Evolutionary conservation across 345 rosid species (phyloP).

Genomic region (Camelina neglecta): DNA sequence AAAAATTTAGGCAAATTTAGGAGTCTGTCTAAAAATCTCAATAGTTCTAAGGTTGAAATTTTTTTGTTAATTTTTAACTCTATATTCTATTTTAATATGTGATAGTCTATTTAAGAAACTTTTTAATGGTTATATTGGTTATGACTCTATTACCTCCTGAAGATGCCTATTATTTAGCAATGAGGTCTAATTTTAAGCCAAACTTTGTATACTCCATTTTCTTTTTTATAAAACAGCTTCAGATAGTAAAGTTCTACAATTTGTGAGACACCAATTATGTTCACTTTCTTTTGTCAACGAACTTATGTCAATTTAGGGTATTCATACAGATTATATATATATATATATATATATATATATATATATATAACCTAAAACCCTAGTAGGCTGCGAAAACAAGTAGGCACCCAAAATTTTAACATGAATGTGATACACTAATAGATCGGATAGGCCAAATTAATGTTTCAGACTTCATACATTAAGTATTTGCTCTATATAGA

Average conservation of each 20-base stretch:
- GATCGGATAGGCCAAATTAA: background rate
- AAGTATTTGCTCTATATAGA: background rate
- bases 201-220: background rate
- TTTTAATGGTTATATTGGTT: conserved; percentile 11
- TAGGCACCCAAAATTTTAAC: background rate
- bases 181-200: conserved; percentile 24
- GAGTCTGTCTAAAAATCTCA: background rate
- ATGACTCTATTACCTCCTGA: background rate
- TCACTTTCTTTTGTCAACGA: background rate
- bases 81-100: conserved; percentile 31
- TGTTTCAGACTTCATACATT: background rate
- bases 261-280: background rate
- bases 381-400: background rate
- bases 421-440: background rate
- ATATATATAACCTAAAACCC: background rate
- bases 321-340: background rate
- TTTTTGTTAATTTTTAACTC: conserved; percentile 5
- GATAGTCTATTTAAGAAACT: background rate
- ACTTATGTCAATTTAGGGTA: background rate
- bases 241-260: background rate
- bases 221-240: no score
- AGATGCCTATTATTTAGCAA: conserved; percentile 19
- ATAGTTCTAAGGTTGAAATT: conserved; percentile 17
- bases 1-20: background rate
- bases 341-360: no score